phyloP scores from a whole-genome alignment of 2,329 filamentous ascomycete species.

The Trichoderma citrinoviride region DNA sequence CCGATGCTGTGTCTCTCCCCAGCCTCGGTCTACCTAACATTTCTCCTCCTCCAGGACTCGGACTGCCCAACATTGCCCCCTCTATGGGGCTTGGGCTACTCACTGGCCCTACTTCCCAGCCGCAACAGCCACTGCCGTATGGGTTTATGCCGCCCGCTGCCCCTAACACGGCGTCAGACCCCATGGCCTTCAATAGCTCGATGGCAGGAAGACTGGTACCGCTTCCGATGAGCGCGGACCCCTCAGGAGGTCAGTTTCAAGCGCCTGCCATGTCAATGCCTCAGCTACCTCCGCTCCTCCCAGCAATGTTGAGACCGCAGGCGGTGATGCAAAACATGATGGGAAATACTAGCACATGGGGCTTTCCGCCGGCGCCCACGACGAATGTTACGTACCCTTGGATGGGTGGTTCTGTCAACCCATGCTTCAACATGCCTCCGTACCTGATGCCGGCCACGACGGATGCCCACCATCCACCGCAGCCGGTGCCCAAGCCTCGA shows the following conservation, averaged over 20 bases:
- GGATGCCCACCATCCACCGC: constrained; percentile 14
- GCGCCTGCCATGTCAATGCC: background rate
- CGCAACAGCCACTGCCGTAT: background rate
- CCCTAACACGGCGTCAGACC: background rate
- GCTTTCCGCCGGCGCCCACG: background rate
- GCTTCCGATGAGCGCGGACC: background rate
- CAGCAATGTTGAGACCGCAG: background rate
- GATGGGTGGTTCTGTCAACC: background rate
- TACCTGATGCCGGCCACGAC: background rate
- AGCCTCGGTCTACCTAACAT: background rate
- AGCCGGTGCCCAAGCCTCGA: constrained; percentile 41
- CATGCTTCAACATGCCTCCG: background rate
- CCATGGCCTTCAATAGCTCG: background rate
- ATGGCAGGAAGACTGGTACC: background rate
- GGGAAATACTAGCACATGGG: background rate
- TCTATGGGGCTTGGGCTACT: background rate
- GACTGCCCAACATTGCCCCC: background rate
- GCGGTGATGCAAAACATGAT: constrained; percentile 5
- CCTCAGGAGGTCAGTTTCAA: background rate
- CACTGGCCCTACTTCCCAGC: background rate
- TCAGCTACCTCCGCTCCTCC: background rate
- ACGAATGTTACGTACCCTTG: background rate
- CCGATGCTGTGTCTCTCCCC: background rate
- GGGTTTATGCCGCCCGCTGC: background rate
- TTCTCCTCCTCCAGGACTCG: background rate